phyloP scores from a whole-genome alignment of 148 eudicot species.

The Dianthus caryophyllus region DNA sequence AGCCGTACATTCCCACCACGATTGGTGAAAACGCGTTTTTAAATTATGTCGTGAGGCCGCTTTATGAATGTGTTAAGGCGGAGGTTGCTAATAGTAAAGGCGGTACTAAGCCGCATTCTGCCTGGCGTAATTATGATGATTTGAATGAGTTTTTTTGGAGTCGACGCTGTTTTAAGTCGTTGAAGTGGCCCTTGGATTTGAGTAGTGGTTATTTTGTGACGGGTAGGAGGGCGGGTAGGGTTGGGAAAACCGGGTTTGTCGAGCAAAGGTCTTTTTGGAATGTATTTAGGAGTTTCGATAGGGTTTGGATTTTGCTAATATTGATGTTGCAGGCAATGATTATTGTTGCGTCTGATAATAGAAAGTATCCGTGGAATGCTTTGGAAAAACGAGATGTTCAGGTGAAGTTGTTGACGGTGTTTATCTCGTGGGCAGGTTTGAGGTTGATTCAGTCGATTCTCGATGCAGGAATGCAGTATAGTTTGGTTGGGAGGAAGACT shows the following conservation, averaged over 20 bases:
- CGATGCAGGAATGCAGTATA: slow-evolving; percentile 94
- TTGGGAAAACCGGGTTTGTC: slow-evolving; percentile 90
- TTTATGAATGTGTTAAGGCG: slow-evolving; percentile 41
- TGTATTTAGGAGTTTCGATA: slow-evolving; percentile 80
- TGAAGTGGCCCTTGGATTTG: slow-evolving; percentile 79
- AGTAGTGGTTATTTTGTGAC: slow-evolving; percentile 40
- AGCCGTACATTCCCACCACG: slow-evolving; percentile 42
- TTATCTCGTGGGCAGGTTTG: slow-evolving; percentile 75
- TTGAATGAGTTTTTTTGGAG: slow-evolving; percentile 93
- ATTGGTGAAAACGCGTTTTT: slow-evolving; percentile 51
- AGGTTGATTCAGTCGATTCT: slow-evolving; percentile 69
- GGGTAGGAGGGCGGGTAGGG: slow-evolving; percentile 31
- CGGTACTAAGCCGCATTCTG: slow-evolving; percentile 82
- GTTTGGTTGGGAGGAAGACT: slow-evolving; percentile 62
- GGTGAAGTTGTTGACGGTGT: slow-evolving; percentile 69
- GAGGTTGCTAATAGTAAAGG: slow-evolving; percentile 64
- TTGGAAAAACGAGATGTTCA: slow-evolving; percentile 50
- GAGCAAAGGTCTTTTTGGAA: slow-evolving; percentile 98
- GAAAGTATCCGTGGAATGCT: slow-evolving; percentile 48
- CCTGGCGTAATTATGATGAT: slow-evolving; percentile 96
- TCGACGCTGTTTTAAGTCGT: slow-evolving; percentile 56
- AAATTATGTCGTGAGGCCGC: slow-evolving; percentile 45
- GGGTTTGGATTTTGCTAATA: slow-evolving; percentile 75
- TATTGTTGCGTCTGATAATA: slow-evolving; percentile 56
- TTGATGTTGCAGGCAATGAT: slow-evolving; percentile 67